Evolutionary conservation across 2,329 filamentous ascomycete species (phyloP).

Genomic region (Ophiostoma novo-ulmi): DNA sequence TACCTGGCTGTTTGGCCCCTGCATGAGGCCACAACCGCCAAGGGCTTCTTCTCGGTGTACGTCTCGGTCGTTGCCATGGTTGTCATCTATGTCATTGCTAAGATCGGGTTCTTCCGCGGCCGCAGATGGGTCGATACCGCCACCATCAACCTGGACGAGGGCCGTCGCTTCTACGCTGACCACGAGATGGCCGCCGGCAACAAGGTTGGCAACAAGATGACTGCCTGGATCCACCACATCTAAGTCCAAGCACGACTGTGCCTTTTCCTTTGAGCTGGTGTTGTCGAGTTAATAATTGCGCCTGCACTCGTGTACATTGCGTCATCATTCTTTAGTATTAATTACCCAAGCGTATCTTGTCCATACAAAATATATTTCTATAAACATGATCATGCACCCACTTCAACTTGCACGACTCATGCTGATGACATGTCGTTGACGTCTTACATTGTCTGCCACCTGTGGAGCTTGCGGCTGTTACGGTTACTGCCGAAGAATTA

Average conservation of each 20-base stretch:
- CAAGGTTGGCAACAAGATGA: slow-evolving; percentile 6
- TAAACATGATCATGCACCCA: neutral
- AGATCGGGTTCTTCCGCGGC: slow-evolving; percentile 13
- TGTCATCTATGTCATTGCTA: slow-evolving; percentile 12
- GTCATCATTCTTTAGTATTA: neutral
- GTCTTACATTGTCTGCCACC: neutral
- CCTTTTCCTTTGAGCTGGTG: neutral
- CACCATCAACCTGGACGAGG: slow-evolving; percentile 10
- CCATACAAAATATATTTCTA: neutral
- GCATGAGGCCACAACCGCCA: neutral
- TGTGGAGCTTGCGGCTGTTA: neutral
- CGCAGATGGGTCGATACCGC: slow-evolving; percentile 15
- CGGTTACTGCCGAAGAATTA: slow-evolving; percentile 1
- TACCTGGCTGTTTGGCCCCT: slow-evolving; percentile 16
- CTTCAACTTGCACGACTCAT: neutral
- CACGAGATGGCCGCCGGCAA: slow-evolving; percentile 3
- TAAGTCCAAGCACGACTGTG: neutral
- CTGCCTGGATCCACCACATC: slow-evolving; percentile 15
- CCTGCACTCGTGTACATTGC: neutral
- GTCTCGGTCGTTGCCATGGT: slow-evolving; percentile 23
- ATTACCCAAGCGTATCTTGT: neutral
- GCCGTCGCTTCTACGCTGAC: slow-evolving; percentile 14
- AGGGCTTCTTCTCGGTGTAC: slow-evolving; percentile 16
- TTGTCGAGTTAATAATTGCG: neutral
- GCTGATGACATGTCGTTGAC: neutral